Conservation (phyloP, 116 monocot genomes). For the Cymodocea nodosa region DNA sequence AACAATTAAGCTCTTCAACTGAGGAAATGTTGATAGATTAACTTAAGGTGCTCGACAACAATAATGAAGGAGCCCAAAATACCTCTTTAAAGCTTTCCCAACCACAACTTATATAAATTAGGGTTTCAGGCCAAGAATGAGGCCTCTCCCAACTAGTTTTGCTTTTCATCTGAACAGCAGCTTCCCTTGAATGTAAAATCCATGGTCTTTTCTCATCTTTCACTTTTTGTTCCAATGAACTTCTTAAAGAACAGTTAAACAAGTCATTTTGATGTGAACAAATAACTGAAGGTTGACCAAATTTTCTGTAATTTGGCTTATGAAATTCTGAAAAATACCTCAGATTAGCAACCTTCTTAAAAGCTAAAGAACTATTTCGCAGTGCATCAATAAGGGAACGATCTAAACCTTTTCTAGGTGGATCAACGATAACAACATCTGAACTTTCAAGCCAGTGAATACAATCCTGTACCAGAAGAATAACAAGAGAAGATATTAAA, state of each 20-base stretch:
- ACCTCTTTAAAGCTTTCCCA: constrained; percentile 98
- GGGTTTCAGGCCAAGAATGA: constrained; percentile 61
- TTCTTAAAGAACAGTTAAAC: constrained; percentile 13
- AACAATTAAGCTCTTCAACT: background rate
- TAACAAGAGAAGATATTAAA: background rate
- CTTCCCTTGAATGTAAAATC: constrained; percentile 83
- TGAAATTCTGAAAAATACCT: background rate
- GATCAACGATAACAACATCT: constrained; percentile 89
- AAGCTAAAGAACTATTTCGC: constrained; percentile 22
- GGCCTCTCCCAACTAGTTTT: constrained; percentile 37
- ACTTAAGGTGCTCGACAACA: too few species aligned
- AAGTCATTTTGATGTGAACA: too few species aligned
- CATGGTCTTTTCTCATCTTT: constrained; percentile 95
- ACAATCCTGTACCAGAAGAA: constrained; percentile 42
- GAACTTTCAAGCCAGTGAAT: constrained; percentile 86
- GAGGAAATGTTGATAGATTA: background rate
- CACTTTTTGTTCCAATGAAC: constrained; percentile 30
- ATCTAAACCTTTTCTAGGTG: constrained; percentile 91
- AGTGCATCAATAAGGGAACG: constrained; percentile 54
- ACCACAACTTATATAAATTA: constrained; percentile 95
- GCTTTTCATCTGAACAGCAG: constrained; percentile 65
- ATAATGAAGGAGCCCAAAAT: constrained; percentile 2
- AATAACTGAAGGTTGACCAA: too few species aligned
- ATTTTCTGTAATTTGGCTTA: too few species aligned
- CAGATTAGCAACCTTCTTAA: constrained; percentile 18